Conservation (phyloP, 1,139 yeast species). For the Candida gigantensis region DNA sequence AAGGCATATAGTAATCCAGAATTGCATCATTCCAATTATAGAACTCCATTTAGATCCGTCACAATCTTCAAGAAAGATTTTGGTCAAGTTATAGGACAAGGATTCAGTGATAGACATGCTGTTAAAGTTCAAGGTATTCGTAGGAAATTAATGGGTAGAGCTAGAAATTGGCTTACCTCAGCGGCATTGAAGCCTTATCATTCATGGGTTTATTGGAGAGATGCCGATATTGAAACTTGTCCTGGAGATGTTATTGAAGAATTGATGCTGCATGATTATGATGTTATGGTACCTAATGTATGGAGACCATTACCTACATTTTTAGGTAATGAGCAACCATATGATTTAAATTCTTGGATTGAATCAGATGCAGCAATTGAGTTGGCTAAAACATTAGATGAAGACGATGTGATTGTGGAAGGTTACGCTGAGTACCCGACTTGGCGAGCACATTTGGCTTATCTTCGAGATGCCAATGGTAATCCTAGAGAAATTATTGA, state of each 20-base stretch:
- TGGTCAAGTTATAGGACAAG: slow-evolving; percentile 83
- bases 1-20: slow-evolving; percentile 63
- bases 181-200: slow-evolving; percentile 80
- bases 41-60: slow-evolving; percentile 72
- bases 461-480: slow-evolving; percentile 65
- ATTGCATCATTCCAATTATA: slow-evolving; percentile 55
- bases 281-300: slow-evolving; percentile 85
- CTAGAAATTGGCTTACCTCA: slow-evolving; percentile 83
- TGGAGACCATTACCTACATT: slow-evolving; percentile 86
- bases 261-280: slow-evolving; percentile 71
- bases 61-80: slow-evolving; percentile 81
- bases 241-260: slow-evolving; percentile 80
- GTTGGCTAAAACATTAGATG: slow-evolving; percentile 64
- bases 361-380: slow-evolving; percentile 73
- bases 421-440: slow-evolving; percentile 91
- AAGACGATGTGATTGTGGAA: slow-evolving; percentile 87
- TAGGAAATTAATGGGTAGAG: slow-evolving; percentile 85
- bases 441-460: slow-evolving; percentile 82
- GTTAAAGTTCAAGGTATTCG: slow-evolving; percentile 89
- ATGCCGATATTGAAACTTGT: slow-evolving; percentile 82
- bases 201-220: slow-evolving; percentile 95
- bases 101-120: slow-evolving; percentile 86
- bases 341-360: slow-evolving; percentile 87
- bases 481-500: slow-evolving; percentile 66
- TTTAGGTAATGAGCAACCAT: slow-evolving; percentile 77